Percentiles rank a stretch among this genome's conserved stretches.
Conservation (phyloP, 345 rosid genomes). For the Populus pruinosa region DNA sequence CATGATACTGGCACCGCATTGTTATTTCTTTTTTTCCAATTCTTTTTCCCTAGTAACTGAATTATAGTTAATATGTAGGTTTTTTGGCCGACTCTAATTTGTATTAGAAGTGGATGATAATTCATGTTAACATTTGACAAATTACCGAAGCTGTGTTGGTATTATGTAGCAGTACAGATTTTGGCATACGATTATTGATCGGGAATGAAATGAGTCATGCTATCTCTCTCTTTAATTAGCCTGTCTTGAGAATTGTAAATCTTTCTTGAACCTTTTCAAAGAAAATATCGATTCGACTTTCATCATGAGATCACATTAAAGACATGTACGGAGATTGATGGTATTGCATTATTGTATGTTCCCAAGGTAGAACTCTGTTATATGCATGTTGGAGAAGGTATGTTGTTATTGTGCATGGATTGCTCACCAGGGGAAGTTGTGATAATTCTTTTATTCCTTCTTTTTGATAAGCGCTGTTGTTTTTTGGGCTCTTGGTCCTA, state of each 20-base stretch:
- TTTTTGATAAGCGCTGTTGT: background rate
- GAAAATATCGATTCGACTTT: background rate
- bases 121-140: too few species aligned
- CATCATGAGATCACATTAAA: background rate
- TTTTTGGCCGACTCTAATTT: background rate
- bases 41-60: background rate
- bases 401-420: background rate
- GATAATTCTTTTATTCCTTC: background rate
- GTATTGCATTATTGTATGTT: background rate
- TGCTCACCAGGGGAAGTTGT: background rate
- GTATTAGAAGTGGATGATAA: background rate
- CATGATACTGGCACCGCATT: too few species aligned
- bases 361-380: background rate
- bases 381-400: background rate
- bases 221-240: background rate
- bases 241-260: background rate
- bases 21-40: background rate
- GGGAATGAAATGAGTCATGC: background rate
- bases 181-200: background rate
- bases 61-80: background rate
- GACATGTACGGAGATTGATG: background rate
- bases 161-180: background rate
- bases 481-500: background rate
- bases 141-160: background rate
- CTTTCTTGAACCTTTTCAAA: background rate